Evolutionary conservation across 306 rosid species (phyloP), one percentile per base, ranked within the genome.

Genomic region (Citrullus amarus): DNA sequence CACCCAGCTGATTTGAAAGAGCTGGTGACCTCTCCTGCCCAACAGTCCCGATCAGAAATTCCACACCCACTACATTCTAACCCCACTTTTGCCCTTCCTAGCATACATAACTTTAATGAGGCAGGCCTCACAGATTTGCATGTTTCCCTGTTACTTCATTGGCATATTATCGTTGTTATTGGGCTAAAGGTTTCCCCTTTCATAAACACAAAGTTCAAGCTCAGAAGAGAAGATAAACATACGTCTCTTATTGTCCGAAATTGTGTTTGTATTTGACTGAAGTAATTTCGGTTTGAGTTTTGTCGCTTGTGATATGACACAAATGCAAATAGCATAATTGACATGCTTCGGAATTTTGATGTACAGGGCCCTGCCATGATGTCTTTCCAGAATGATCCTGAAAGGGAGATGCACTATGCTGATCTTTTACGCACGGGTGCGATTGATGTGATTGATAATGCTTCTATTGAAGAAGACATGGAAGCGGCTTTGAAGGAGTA

Each of bases 401-500:
- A 90, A 75, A 84, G 75, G 81, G 98, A 92, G 88, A 84, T 89
- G 80, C 96, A 89, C 81, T 92, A 95, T 30, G 88, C 89, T 0
- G 91, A 91, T 82, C 85, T 83, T 79, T 82, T 92, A 66, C 83
- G 86, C 81, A 81, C 68, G 86, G 87, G 87, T 70, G 86, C 86
- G 32, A 80, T 80, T 72, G 93, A 91, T 61, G 73, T 88, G 63
- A 81, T 81, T 9, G 86, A 88, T 79, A 96, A 82, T 62, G 77
- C 75, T 28, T 83, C 78, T 46, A 86, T 88, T 60, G 95, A 87
- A 79, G 87, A 83, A 82, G 96, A 92, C 85, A 95, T 95, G 96
- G 92, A 82, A 79, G 91, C 87, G 67, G 91, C 97, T 82, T 88
- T 95, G 41, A 85, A 92, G 75, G 97, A 87, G 83, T 88, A 88